Evolutionary conservation across 1,284 basidiomycete species (phyloP), one percentile per base, ranked within the genome.

Genomic region (Anthracocystis walkeri): DNA sequence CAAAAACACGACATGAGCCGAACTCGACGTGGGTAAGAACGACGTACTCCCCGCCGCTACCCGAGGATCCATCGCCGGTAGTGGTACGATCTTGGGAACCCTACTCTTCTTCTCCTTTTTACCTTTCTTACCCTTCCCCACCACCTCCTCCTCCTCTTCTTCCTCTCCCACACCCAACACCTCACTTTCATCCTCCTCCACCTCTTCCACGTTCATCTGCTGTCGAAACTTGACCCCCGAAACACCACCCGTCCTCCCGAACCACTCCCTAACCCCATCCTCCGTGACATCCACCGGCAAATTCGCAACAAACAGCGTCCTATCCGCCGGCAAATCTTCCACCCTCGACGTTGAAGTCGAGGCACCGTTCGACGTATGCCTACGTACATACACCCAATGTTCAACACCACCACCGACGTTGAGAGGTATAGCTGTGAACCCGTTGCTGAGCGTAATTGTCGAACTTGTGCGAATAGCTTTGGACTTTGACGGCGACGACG

Each of bases 221-320:
- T 44, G 41, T 11, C 67, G 62, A n/a, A 82, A 66, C 4, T n/a
- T 12, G 1, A 83, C 67, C 11, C 35, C 23, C 11, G 81, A 70
- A 25, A 84, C 51, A 6, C 67, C 67, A 1, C 82, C 83, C 2
- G 77, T 80, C 23, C 73, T 75, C 4, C 60, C 54, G 50, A 84
- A 84, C 29, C 83, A 58, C 38, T 67, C 60, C 14, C 79, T 58
- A 23, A 84, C 46, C 48, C 74, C 70, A 12, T 50, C 54, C 11
- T 79, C 77, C 21, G 80, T 80, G 4, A 79, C 65, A 64, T 84
- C 82, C 27, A 58, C 42, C 11, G 82, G 82, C 45, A 84, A 38
- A 52, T 84, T 84, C 8, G 79, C 82, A 14, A 83, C 38, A 41
- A 84, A 84, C 21, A 84, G 58, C 25, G 83, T 84, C 8, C 83